Conservation (phyloP, 768 basidiomycete species). For the Porpolomopsis calyptriformis region DNA sequence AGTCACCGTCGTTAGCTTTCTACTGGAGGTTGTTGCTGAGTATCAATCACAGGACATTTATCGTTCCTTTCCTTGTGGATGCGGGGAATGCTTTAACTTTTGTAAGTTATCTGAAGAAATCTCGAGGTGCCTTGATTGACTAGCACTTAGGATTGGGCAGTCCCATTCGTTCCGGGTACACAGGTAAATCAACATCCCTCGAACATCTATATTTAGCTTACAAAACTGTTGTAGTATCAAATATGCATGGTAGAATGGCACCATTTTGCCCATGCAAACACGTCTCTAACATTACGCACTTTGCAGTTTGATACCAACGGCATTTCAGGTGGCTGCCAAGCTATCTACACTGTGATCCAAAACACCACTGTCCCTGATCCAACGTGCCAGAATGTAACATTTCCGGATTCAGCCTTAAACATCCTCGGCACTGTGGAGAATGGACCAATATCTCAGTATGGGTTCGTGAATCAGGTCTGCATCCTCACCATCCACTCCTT, state of each 20-base stretch:
- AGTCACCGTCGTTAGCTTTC: slow-evolving; percentile 13
- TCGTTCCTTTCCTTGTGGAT: slow-evolving; percentile 41
- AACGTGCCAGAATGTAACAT: slow-evolving; percentile 42
- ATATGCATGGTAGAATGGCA: slow-evolving; percentile 48
- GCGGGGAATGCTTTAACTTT: slow-evolving; percentile 37
- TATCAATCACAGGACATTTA: slow-evolving; percentile 27
- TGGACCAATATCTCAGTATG: slow-evolving; percentile 48
- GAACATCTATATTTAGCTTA: slow-evolving; percentile 1
- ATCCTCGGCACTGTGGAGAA: slow-evolving; percentile 32
- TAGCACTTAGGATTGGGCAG: slow-evolving; percentile 38
- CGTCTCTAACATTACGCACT: background rate
- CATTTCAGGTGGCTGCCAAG: slow-evolving; percentile 53
- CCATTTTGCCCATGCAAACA: background rate
- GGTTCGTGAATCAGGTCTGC: slow-evolving; percentile 46
- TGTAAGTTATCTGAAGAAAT: slow-evolving; percentile 25
- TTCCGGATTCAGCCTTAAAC: slow-evolving; percentile 30
- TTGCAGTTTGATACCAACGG: slow-evolving; percentile 45
- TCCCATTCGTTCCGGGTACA: slow-evolving; percentile 51
- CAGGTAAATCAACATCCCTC: slow-evolving; percentile 20
- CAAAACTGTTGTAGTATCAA: slow-evolving; percentile 36
- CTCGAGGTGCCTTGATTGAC: background rate
- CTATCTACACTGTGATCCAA: slow-evolving; percentile 41
- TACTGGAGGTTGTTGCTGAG: background rate
- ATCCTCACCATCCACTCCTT: background rate
- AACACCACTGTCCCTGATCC: slow-evolving; percentile 23